Evolutionary conservation across 164 flowering plant genomes (phyloP).

Genomic region (Dillenia suffruticosa): DNA sequence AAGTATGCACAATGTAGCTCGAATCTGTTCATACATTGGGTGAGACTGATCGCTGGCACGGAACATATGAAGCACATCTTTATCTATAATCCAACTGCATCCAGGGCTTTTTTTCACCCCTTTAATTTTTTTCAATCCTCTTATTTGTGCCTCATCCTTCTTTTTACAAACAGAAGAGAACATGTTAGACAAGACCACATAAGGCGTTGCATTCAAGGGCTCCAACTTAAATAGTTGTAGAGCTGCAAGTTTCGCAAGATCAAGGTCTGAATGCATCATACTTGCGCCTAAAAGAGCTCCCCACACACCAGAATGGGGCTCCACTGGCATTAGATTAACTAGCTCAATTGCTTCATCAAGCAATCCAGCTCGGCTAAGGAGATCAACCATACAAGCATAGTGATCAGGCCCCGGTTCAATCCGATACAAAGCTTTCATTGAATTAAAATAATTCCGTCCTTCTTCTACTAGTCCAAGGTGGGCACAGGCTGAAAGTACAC

Average conservation of each 20-base stretch:
- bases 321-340: slow-evolving; percentile 19
- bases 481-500: slow-evolving; percentile 15
- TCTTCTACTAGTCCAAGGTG: slow-evolving; percentile 19
- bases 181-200: slow-evolving; percentile 21
- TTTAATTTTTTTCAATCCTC: slow-evolving; percentile 17
- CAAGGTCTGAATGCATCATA: slow-evolving; percentile 8
- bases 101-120: slow-evolving; percentile 23
- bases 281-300: slow-evolving; percentile 25
- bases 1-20: too few species aligned
- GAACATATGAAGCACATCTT: slow-evolving; percentile 12
- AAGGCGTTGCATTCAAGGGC: slow-evolving; percentile 21
- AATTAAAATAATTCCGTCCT: slow-evolving; percentile 15
- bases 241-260: slow-evolving; percentile 18
- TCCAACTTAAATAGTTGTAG: slow-evolving; percentile 17
- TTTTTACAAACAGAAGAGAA: slow-evolving; percentile 18
- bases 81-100: slow-evolving; percentile 23
- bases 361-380: slow-evolving; percentile 18
- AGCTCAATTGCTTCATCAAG: slow-evolving; percentile 20
- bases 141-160: slow-evolving; percentile 19
- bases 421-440: slow-evolving; percentile 15
- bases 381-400: slow-evolving; percentile 16
- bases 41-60: slow-evolving; percentile 8
- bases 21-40: too few species aligned
- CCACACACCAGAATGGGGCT: slow-evolving; percentile 21
- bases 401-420: slow-evolving; percentile 17